Evolutionary conservation across 2,329 filamentous ascomycete genomes (phyloP).

Genomic region (Fusarium virguliforme): DNA sequence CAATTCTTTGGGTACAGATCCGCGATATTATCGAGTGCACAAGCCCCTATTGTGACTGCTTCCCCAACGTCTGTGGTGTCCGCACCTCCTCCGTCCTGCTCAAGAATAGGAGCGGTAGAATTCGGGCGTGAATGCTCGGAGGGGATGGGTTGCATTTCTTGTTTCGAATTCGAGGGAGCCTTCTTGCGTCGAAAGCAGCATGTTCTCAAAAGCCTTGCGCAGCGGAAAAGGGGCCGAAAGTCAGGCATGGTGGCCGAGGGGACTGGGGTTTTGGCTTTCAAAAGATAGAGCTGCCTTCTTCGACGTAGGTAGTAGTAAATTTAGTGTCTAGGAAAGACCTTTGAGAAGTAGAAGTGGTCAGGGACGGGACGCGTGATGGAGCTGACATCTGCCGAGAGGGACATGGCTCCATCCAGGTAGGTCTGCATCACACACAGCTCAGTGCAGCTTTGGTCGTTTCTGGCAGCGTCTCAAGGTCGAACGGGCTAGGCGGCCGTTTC

Average conservation of each 20-base stretch:
- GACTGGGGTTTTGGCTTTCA: no score
- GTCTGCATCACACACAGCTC: no score
- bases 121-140: neutral
- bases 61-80: neutral
- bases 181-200: neutral
- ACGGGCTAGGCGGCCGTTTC: neutral
- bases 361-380: neutral
- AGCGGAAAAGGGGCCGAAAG: conserved; percentile 3
- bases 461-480: neutral
- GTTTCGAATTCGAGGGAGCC: neutral
- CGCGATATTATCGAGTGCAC: no score
- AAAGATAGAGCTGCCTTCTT: neutral
- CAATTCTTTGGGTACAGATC: no score
- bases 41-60: no score
- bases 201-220: neutral
- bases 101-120: accelerated
- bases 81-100: neutral
- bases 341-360: neutral
- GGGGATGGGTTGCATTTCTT: neutral
- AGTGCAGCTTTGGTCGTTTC: neutral
- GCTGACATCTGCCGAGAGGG: neutral
- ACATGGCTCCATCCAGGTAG: neutral
- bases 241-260: neutral
- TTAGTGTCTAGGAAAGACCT: neutral
- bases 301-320: neutral